These are phyloP conservation scores for Trichoderma gamsii DNA, from an alignment of 495 filamentous ascomycete genomes.

Conservation along the genomic window DNA sequence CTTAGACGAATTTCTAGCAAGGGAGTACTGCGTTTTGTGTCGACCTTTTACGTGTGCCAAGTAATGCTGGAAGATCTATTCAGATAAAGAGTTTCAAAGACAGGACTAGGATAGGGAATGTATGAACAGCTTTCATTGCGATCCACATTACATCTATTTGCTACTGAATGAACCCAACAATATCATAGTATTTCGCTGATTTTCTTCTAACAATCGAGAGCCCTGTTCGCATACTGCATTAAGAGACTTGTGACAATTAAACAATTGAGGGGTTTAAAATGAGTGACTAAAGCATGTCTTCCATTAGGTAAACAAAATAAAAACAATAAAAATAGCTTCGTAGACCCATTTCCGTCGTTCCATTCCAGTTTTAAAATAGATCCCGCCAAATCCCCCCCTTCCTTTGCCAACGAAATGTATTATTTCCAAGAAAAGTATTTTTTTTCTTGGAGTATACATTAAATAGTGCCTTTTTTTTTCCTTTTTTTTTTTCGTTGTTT, in stretches of 20 bases:
- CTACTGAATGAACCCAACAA: background rate
- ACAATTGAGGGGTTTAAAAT: too few species aligned
- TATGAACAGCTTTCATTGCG: background rate
- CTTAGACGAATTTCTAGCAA: conserved; percentile 5
- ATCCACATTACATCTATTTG: background rate
- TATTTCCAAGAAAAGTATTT: background rate
- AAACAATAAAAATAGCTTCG: too few species aligned
- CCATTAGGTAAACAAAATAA: too few species aligned
- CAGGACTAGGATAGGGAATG: background rate
- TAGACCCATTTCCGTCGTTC: too few species aligned
- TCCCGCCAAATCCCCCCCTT: too few species aligned
- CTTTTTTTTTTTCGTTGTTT: background rate
- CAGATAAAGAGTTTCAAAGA: background rate
- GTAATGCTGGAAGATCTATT: background rate
- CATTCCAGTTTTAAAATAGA: too few species aligned
- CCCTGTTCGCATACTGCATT: too few species aligned
- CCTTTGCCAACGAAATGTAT: conserved; percentile 5
- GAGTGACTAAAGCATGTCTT: too few species aligned
- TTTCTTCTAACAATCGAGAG: too few species aligned
- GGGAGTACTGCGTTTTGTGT: conserved; percentile 6
- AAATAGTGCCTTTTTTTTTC: background rate
- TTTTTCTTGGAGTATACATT: conserved; percentile 1
- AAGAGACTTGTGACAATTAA: too few species aligned
- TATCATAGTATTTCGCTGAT: too few species aligned
- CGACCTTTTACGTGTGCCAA: background rate